Percentiles rank a stretch among this genome's conserved stretches.
Conservation (phyloP, 495 filamentous ascomycete genomes). For the Penicillium desertorum region DNA sequence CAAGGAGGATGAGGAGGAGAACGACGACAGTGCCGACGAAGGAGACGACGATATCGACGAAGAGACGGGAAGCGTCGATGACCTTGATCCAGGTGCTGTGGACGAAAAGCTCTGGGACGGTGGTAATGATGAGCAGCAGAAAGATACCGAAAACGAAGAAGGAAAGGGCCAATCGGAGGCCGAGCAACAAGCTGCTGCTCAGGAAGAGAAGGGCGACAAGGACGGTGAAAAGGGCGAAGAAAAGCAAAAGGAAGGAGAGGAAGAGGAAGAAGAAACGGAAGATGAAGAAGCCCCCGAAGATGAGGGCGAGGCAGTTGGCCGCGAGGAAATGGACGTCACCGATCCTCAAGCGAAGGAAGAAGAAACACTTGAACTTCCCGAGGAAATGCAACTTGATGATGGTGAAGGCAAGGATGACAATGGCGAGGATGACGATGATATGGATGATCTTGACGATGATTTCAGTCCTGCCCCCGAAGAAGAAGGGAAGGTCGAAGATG, state of each 20-base stretch:
- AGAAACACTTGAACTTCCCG: slow-evolving; percentile 61
- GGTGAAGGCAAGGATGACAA: slow-evolving; percentile 62
- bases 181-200: slow-evolving; percentile 62
- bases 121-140: slow-evolving; percentile 70
- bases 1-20: slow-evolving; percentile 65
- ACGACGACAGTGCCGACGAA: slow-evolving; percentile 51
- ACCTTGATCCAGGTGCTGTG: slow-evolving; percentile 80
- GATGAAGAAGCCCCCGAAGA: slow-evolving; percentile 58
- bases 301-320: slow-evolving; percentile 60
- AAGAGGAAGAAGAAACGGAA: slow-evolving; percentile 56
- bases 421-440: slow-evolving; percentile 65
- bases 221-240: slow-evolving; percentile 46
- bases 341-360: slow-evolving; percentile 75
- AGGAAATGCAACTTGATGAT: slow-evolving; percentile 69
- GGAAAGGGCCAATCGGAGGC: slow-evolving; percentile 62
- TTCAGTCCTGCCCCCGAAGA: slow-evolving; percentile 58
- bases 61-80: slow-evolving; percentile 84
- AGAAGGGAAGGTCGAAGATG: slow-evolving; percentile 37
- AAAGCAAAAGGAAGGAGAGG: slow-evolving; percentile 47
- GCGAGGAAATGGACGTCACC: slow-evolving; percentile 60
- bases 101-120: slow-evolving; percentile 99
- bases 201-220: slow-evolving; percentile 52
- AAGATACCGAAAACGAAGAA: slow-evolving; percentile 77
- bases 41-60: slow-evolving; percentile 76
- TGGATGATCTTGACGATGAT: slow-evolving; percentile 67